phyloP scores from a whole-genome alignment of 164 flowering plant genomes.

The Berberis vulgaris region DNA sequence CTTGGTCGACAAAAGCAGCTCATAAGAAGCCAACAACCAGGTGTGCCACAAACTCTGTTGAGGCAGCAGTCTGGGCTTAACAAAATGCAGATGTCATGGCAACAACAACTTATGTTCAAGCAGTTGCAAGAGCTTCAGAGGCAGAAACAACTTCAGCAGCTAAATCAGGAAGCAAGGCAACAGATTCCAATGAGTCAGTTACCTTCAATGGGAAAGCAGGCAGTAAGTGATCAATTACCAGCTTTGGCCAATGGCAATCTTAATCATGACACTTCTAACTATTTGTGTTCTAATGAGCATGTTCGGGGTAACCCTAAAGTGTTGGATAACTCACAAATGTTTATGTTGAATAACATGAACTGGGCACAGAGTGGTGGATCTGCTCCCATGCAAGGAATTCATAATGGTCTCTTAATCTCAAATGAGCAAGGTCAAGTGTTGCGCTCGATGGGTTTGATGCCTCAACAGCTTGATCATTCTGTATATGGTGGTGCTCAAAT shows the following conservation, averaged over 20 bases:
- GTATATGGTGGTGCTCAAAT: conserved; percentile 44
- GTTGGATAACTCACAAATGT: conserved; percentile 29
- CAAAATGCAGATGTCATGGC: conserved; percentile 45
- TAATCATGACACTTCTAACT: conserved; percentile 30
- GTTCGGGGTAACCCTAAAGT: conserved; percentile 17
- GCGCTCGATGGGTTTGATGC: conserved; percentile 32
- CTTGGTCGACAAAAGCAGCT: conserved; percentile 23
- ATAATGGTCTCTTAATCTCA: conserved; percentile 28
- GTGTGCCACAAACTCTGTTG: conserved; percentile 29
- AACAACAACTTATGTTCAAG: conserved; percentile 54
- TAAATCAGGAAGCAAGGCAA: conserved; percentile 39
- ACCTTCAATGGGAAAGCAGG: conserved; percentile 29
- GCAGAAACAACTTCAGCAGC: conserved; percentile 53
- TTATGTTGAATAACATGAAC: conserved; percentile 27
- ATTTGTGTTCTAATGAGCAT: conserved; percentile 15
- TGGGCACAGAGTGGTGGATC: conserved; percentile 37
- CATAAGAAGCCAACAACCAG: conserved; percentile 28
- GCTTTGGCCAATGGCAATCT: conserved; percentile 36
- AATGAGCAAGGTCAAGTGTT: conserved; percentile 34
- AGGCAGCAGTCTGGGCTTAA: conserved; percentile 38
- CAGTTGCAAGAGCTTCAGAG: conserved; percentile 65
- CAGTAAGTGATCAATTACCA: conserved; percentile 32
- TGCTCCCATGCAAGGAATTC: conserved; percentile 34
- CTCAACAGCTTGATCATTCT: conserved; percentile 55
- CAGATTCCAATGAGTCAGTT: conserved; percentile 34